Percentiles rank a stretch among this genome's conserved stretches.
Conservation (phyloP, 805 yeast genomes). For the Ogataea saltuana region DNA sequence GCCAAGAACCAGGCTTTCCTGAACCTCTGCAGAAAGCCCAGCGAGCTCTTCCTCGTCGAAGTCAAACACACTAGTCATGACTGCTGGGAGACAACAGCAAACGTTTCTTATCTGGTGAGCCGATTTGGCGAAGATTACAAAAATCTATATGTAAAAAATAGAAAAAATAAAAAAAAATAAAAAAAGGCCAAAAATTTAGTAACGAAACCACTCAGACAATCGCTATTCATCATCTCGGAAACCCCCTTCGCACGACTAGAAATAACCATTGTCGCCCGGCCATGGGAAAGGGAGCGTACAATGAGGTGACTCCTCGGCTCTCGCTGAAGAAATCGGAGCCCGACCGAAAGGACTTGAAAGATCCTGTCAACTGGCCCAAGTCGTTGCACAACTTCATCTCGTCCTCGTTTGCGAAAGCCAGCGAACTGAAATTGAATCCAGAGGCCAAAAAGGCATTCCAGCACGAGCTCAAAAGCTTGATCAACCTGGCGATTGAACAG, state of each 20-base stretch:
- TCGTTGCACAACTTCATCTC: slow-evolving; percentile 52
- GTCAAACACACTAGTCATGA: slow-evolving; percentile 30
- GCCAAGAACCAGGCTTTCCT: no score
- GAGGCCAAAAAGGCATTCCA: slow-evolving; percentile 43
- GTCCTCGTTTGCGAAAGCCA: slow-evolving; percentile 44
- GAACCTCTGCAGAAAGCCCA: no score
- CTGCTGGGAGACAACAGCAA: not conserved
- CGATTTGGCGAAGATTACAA: not conserved
- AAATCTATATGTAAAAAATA: not conserved
- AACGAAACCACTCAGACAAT: no score
- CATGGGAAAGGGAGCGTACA: slow-evolving; percentile 16
- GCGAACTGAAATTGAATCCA: slow-evolving; percentile 36
- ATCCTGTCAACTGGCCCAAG: slow-evolving; percentile 53
- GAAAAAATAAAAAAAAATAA: slow-evolving; percentile 1
- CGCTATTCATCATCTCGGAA: no score
- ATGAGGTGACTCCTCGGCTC: slow-evolving; percentile 26
- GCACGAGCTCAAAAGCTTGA: slow-evolving; percentile 48
- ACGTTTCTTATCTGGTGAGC: not conserved
- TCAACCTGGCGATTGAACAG: slow-evolving; percentile 49
- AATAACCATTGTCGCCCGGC: no score
- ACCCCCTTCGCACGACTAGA: no score
- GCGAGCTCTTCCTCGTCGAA: slow-evolving; percentile 33
- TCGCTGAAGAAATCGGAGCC: slow-evolving; percentile 17
- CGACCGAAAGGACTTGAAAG: slow-evolving; percentile 23
- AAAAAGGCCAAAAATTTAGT: no score